Evolutionary conservation across 83 land plant genomes (phyloP).

Genomic region (Isoetes engelmannii): DNA sequence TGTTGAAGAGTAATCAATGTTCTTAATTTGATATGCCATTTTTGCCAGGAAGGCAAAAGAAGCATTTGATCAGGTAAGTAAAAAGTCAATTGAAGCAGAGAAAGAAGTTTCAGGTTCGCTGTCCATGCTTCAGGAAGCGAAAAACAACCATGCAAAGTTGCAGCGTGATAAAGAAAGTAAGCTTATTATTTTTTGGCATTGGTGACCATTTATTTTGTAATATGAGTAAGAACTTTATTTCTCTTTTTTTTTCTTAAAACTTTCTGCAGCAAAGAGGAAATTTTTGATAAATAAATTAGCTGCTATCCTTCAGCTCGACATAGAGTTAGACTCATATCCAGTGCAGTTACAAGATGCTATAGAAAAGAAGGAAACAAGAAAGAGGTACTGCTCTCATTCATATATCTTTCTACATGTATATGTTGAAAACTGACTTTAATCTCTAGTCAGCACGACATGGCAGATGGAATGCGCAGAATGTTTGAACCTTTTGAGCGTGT

Average conservation of each 20-base stretch:
- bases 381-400: conserved; percentile 46
- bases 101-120: conserved; percentile 59
- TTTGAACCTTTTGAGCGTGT: conserved; percentile 91
- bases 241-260: too few species aligned
- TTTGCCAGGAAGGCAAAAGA: too few species aligned
- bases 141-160: conserved; percentile 41
- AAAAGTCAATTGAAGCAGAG: conserved; percentile 67
- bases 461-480: conserved; percentile 88
- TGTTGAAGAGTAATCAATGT: too few species aligned
- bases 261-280: conserved; percentile 32
- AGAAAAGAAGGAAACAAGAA: conserved; percentile 59
- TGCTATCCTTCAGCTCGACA: conserved; percentile 16
- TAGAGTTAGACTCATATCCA: conserved; percentile 51
- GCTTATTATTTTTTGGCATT: background rate
- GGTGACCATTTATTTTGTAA: background rate
- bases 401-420: background rate
- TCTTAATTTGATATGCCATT: too few species aligned
- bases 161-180: conserved; percentile 75
- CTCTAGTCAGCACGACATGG: conserved; percentile 82
- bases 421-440: background rate
- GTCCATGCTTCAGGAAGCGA: conserved; percentile 66
- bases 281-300: conserved; percentile 21
- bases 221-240: too few species aligned
- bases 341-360: conserved; percentile 43
- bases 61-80: conserved; percentile 54